These are phyloP conservation scores for Brettanomyces naardenensis DNA, from an alignment of 805 yeast species.

Conservation along the genomic window DNA sequence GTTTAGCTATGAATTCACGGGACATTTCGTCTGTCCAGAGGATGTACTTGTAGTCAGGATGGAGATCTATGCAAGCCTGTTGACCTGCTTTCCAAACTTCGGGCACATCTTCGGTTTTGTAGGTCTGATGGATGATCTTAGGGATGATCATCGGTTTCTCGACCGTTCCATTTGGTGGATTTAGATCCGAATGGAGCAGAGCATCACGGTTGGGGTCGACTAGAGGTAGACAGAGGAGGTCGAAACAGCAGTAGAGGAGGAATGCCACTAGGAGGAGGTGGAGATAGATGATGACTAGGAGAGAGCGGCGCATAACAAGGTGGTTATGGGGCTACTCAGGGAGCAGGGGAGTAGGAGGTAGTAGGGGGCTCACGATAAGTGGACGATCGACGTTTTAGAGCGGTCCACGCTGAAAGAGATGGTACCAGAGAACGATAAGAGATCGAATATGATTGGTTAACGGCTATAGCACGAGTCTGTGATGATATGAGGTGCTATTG, in stretches of 20 bases:
- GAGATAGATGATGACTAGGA: constrained; percentile 50
- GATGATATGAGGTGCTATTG: too few species aligned
- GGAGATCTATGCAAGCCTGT: constrained; percentile 63
- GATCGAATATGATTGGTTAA: too few species aligned
- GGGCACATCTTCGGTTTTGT: constrained; percentile 72
- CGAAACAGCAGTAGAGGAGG: constrained; percentile 57
- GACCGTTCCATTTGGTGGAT: constrained; percentile 30
- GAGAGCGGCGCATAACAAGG: constrained; percentile 62
- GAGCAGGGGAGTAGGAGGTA: too few species aligned
- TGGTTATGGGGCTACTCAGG: too few species aligned
- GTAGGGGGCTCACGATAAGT: too few species aligned
- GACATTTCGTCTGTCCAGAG: constrained; percentile 88
- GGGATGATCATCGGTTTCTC: constrained; percentile 60
- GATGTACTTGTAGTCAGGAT: constrained; percentile 82
- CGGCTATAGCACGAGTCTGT: too few species aligned
- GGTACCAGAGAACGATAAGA: too few species aligned
- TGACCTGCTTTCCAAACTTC: constrained; percentile 77
- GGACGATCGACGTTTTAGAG: too few species aligned
- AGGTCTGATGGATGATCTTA: constrained; percentile 88
- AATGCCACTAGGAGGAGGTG: constrained; percentile 48
- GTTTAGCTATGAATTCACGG: constrained; percentile 64
- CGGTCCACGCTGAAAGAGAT: too few species aligned
- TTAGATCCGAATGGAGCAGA: constrained; percentile 52
- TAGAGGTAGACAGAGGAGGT: constrained; percentile 63
- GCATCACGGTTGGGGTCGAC: constrained; percentile 67